Conservation (phyloP, 2,329 filamentous ascomycete species). For the Aspergillus oerlinghausenensis region DNA sequence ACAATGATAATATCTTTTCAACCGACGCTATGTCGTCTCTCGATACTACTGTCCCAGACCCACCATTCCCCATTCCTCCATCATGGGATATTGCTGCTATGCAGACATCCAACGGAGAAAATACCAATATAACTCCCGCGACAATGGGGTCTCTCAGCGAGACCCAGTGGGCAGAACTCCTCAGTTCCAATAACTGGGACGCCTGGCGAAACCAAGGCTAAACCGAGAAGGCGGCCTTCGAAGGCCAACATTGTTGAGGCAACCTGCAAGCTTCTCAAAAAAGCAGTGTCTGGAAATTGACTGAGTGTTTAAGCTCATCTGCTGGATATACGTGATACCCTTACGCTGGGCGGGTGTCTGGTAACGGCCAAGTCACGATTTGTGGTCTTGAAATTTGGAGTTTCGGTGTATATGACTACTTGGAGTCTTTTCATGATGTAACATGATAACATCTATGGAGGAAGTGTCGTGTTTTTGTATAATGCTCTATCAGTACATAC, state of each 20-base stretch:
- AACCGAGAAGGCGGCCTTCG: neutral
- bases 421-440: neutral
- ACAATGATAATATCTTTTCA: slow-evolving; percentile 14
- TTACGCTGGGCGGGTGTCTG: neutral
- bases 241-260: neutral
- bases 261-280: neutral
- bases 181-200: slow-evolving; percentile 17
- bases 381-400: neutral
- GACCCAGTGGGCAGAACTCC: slow-evolving; percentile 33
- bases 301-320: neutral
- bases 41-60: slow-evolving; percentile 16
- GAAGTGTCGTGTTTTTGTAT: neutral
- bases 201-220: slow-evolving; percentile 8
- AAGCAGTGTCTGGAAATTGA: neutral
- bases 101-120: slow-evolving; percentile 9
- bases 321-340: neutral
- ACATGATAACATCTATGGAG: neutral
- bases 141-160: slow-evolving; percentile 28
- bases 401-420: neutral
- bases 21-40: slow-evolving; percentile 12
- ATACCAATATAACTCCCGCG: slow-evolving; percentile 15
- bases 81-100: slow-evolving; percentile 26
- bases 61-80: slow-evolving; percentile 22
- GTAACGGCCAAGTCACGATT: neutral
- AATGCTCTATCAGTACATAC: neutral